These are phyloP conservation scores for Fabrea salina DNA, from an alignment of 169 alveolate genomes.

Conservation along the genomic window DNA sequence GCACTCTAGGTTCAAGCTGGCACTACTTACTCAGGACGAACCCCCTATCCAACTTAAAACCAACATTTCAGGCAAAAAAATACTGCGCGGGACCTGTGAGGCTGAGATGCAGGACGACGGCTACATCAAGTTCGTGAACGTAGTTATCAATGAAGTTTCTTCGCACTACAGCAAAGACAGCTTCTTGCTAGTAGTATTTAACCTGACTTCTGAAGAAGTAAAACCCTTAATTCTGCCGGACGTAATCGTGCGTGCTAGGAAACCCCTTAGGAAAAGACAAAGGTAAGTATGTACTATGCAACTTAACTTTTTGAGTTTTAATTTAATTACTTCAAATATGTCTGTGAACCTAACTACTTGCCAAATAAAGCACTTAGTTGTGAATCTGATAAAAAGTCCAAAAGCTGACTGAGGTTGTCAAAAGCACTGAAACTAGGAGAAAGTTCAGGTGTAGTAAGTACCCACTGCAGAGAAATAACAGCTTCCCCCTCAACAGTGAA, in stretches of 20 bases:
- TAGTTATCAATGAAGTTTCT: slow-evolving; percentile 30
- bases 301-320: too few relatives aligned
- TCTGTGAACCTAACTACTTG: too few relatives aligned
- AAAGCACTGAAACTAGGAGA: neutral
- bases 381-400: neutral
- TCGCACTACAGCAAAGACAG: slow-evolving; percentile 29
- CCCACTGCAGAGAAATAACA: slow-evolving; percentile 26
- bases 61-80: slow-evolving; percentile 21
- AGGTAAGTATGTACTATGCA: too few relatives aligned
- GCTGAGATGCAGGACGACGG: slow-evolving; percentile 9
- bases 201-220: neutral
- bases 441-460: neutral
- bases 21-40: slow-evolving; percentile 11
- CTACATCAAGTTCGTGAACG: neutral
- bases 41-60: slow-evolving; percentile 20
- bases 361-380: neutral
- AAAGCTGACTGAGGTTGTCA: neutral
- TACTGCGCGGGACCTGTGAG: slow-evolving; percentile 26
- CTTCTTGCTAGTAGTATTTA: neutral
- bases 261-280: neutral
- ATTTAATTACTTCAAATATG: too few relatives aligned
- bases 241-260: slow-evolving; percentile 19
- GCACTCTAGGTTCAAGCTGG: neutral
- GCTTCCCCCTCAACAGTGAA: neutral
- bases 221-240: neutral